Conservation (phyloP, 2,329 filamentous ascomycete species). For the Penicillium sp. region DNA sequence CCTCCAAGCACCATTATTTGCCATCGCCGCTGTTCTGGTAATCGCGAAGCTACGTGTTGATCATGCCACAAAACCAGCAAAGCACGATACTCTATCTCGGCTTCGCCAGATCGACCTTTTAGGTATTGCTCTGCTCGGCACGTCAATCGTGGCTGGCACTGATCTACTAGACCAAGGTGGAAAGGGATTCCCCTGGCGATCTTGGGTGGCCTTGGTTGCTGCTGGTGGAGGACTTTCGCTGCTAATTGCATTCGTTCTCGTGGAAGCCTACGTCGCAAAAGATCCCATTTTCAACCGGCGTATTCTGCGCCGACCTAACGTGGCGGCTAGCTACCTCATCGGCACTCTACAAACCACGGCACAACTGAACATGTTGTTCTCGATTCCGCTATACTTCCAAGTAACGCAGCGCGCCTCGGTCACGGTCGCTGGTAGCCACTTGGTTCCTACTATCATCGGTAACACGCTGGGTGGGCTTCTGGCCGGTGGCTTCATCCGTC, state of each 20-base stretch:
- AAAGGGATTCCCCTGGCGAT: constrained; percentile 45
- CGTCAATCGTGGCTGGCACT: constrained; percentile 53
- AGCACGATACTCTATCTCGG: constrained; percentile 32
- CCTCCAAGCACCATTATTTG: constrained; percentile 37
- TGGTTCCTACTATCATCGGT: constrained; percentile 71
- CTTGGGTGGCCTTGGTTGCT: constrained; percentile 30
- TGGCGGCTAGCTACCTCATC: constrained; percentile 47
- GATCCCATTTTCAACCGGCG: constrained; percentile 47
- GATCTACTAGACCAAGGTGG: constrained; percentile 59
- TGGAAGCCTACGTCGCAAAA: constrained; percentile 40
- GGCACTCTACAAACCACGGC: constrained; percentile 61
- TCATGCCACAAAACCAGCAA: background rate
- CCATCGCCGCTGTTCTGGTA: constrained; percentile 49
- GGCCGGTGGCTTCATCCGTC: constrained; percentile 63
- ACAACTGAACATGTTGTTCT: constrained; percentile 69
- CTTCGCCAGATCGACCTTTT: constrained; percentile 65
- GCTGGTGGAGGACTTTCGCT: constrained; percentile 20
- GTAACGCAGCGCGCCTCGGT: constrained; percentile 64
- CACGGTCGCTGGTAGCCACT: constrained; percentile 64
- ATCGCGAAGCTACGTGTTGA: constrained; percentile 47
- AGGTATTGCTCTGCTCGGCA: constrained; percentile 57
- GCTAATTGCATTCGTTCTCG: constrained; percentile 35
- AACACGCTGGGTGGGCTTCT: constrained; percentile 69
- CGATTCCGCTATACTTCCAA: constrained; percentile 73
- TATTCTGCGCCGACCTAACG: constrained; percentile 42